Evolutionary conservation across 768 basidiomycete genomes (phyloP).

Genomic region (Mrakia frigida): DNA sequence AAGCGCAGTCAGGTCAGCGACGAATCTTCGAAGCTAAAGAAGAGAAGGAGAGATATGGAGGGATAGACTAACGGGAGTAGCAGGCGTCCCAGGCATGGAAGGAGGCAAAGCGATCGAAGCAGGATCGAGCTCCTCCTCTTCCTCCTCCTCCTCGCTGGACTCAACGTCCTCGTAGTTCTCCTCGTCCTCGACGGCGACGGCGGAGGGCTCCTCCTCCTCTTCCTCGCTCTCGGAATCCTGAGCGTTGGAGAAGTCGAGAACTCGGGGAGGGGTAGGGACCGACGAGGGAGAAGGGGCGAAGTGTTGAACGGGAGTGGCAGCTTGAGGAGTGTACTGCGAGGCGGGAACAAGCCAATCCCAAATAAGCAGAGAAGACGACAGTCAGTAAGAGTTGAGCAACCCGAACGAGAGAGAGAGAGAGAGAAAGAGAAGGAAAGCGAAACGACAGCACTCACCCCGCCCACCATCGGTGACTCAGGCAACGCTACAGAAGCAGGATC

Average conservation of each 20-base stretch:
- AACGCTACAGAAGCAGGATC: constrained; percentile 19
- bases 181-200: neutral
- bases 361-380: neutral
- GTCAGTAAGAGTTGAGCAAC: too few species aligned
- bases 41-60: neutral
- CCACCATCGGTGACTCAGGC: constrained; percentile 19
- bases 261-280: neutral
- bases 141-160: constrained; percentile 10
- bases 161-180: neutral
- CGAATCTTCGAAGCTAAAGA: neutral
- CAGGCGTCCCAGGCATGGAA: constrained; percentile 8
- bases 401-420: neutral
- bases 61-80: neutral
- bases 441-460: neutral
- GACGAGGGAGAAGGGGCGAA: neutral
- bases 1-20: neutral
- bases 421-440: neutral
- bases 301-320: constrained; percentile 2
- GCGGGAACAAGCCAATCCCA: too few species aligned
- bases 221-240: constrained; percentile 10
- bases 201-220: neutral
- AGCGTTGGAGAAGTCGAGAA: constrained; percentile 2
- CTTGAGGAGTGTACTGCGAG: constrained; percentile 14
- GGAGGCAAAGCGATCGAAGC: constrained; percentile 8
- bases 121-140: constrained; percentile 5